Percentiles rank a stretch among this genome's conserved stretches.
Evolutionary conservation across 441 rosid species (phyloP).

Genomic region (Aleurites moluccanus): DNA sequence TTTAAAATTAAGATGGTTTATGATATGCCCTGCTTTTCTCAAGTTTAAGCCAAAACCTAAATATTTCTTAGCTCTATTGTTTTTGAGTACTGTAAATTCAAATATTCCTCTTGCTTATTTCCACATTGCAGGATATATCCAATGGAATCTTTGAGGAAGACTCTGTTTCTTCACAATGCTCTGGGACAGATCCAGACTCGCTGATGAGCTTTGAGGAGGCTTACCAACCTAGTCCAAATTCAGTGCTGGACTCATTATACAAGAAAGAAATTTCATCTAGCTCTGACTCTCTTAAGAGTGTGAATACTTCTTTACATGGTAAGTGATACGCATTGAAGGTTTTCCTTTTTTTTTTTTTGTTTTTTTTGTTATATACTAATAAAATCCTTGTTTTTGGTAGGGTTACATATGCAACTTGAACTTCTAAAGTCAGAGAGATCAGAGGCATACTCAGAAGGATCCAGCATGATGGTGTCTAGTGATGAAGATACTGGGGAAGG

Average conservation of each 20-base stretch:
- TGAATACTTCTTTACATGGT: conserved; percentile 43
- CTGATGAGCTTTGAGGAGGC: conserved; percentile 48
- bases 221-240: conserved; percentile 77
- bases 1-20: no score
- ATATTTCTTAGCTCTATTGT: neutral
- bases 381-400: conserved; percentile 29
- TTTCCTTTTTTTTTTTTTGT: neutral
- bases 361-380: neutral
- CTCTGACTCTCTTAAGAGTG: conserved; percentile 33
- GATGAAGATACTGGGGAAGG: conserved; percentile 46
- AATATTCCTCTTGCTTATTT: conserved; percentile 6
- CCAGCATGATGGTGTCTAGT: conserved; percentile 58
- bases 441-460: conserved; percentile 52
- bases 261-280: conserved; percentile 34
- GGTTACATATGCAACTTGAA: conserved; percentile 46
- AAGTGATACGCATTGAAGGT: conserved; percentile 8
- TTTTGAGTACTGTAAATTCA: neutral
- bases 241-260: conserved; percentile 63
- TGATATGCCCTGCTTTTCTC: no score
- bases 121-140: conserved; percentile 36
- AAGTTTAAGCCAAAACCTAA: neutral
- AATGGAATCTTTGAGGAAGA: conserved; percentile 41
- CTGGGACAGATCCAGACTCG: conserved; percentile 45
- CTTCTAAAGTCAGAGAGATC: conserved; percentile 48
- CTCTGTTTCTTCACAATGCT: conserved; percentile 40